Percentiles rank a stretch among this genome's conserved stretches.
phyloP scores from a whole-genome alignment of 1,284 basidiomycete genomes.

The Mycena citricolor region DNA sequence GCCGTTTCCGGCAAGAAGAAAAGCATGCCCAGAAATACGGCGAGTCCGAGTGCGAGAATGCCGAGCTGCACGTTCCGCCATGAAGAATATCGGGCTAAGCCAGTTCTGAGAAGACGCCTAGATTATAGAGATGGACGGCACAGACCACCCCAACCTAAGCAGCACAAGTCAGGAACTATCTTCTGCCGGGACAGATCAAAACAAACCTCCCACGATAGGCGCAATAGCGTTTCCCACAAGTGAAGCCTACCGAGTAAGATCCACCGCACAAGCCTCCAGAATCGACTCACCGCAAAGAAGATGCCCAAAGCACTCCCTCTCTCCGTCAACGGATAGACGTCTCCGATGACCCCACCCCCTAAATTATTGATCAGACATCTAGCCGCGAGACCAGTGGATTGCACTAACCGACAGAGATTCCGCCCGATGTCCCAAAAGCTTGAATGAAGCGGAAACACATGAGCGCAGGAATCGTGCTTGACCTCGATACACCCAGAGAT shows the following conservation, averaged over 20 bases:
- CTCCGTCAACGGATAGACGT: conserved; percentile 46
- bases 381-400: not conserved
- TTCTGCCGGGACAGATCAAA: not conserved
- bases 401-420: conserved; percentile 39
- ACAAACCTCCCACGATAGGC: conserved; percentile 21
- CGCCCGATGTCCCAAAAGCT: conserved; percentile 40
- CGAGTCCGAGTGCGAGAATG: conserved; percentile 44
- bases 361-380: not conserved
- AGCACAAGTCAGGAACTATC: not conserved
- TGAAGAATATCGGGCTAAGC: conserved; percentile 54
- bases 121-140: not conserved
- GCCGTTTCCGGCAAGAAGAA: conserved; percentile 72
- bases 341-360: conserved; percentile 45
- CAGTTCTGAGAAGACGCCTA: conserved; percentile 31
- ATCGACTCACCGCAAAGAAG: conserved; percentile 27
- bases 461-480: conserved; percentile 34
- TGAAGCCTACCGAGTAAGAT: conserved; percentile 15
- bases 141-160: conserved; percentile 23
- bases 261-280: too few relatives aligned
- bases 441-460: conserved; percentile 50
- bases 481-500: conserved; percentile 42
- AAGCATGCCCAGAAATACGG: conserved; percentile 46
- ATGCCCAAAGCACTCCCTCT: conserved; percentile 49
- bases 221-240: conserved; percentile 18
- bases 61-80: conserved; percentile 70